Percentiles rank a stretch among this genome's conserved stretches.
Evolutionary conservation across 2,329 filamentous ascomycete genomes (phyloP).

Genomic region (Claviceps lovelessii): DNA sequence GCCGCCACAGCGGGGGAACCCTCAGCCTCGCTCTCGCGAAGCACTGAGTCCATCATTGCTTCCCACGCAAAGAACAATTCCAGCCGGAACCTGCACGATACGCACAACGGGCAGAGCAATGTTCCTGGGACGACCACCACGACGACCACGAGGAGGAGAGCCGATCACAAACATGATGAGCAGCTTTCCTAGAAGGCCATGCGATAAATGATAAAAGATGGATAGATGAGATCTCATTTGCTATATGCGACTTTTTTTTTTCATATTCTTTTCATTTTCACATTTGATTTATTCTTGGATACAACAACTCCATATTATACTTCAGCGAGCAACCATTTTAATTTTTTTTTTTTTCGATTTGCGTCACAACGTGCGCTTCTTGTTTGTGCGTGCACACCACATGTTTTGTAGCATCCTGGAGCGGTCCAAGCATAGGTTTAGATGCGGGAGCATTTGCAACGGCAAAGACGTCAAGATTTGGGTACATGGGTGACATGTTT

Average conservation of each 20-base stretch:
- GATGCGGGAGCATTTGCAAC: no score
- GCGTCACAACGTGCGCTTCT: no score
- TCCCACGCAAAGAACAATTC: not conserved
- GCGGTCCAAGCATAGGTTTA: no score
- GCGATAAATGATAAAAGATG: not conserved
- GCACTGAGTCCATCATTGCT: constrained; percentile 7
- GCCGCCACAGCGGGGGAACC: not conserved
- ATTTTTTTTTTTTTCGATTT: no score
- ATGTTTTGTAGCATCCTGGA: no score
- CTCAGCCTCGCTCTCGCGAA: not conserved
- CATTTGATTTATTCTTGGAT: not conserved
- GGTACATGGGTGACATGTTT: no score
- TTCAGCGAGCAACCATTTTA: no score
- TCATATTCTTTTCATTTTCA: not conserved
- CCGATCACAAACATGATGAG: not conserved
- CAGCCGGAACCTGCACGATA: no score
- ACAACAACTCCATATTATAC: no score
- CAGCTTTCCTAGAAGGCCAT: not conserved
- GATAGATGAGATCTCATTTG: no score
- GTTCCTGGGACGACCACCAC: not conserved
- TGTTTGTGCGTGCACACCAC: no score
- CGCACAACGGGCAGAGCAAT: not conserved
- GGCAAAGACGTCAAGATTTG: no score
- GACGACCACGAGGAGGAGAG: not conserved
- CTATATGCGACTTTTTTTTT: not conserved